Percentiles rank a stretch among this genome's conserved stretches.
Conservation (phyloP, 139 green algal species). For the Nannochloris sp. region DNA sequence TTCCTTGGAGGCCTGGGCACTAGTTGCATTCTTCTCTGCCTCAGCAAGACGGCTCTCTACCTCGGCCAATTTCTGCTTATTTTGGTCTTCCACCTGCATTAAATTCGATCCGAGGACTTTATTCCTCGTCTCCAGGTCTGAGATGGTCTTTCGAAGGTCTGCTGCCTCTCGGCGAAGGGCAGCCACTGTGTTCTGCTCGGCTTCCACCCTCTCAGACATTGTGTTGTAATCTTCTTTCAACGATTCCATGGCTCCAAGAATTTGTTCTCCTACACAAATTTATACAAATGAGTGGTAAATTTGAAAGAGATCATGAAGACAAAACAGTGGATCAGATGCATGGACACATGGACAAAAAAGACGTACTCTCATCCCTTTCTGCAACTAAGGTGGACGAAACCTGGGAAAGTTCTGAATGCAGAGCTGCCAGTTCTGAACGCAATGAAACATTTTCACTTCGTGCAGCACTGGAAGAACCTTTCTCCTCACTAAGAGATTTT, state of each 20-base stretch:
- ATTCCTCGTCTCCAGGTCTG: slow-evolving; percentile 24
- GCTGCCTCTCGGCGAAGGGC: slow-evolving; percentile 15
- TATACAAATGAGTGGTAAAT: background rate
- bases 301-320: background rate
- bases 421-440: slow-evolving; percentile 23
- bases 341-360: background rate
- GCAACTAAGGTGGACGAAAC: slow-evolving; percentile 12
- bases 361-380: slow-evolving; percentile 22
- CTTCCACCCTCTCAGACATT: slow-evolving; percentile 26
- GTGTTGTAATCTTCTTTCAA: slow-evolving; percentile 26
- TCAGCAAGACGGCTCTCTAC: background rate
- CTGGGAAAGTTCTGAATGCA: slow-evolving; percentile 23
- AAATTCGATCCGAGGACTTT: slow-evolving; percentile 14
- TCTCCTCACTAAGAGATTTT: slow-evolving; percentile 16
- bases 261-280: slow-evolving; percentile 15
- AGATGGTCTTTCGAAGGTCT: slow-evolving; percentile 19
- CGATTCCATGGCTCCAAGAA: slow-evolving; percentile 19
- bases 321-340: background rate
- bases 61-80: slow-evolving; percentile 13
- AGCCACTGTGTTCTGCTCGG: slow-evolving; percentile 24
- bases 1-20: slow-evolving; percentile 18
- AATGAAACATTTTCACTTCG: slow-evolving; percentile 23
- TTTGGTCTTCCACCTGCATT: slow-evolving; percentile 13
- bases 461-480: slow-evolving; percentile 9
- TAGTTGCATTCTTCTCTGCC: slow-evolving; percentile 1